Percentiles rank a stretch among this genome's conserved stretches.
Conservation (phyloP, 202 grass and related monocot genomes). For the Bolboschoenoplectus hybrid region DNA sequence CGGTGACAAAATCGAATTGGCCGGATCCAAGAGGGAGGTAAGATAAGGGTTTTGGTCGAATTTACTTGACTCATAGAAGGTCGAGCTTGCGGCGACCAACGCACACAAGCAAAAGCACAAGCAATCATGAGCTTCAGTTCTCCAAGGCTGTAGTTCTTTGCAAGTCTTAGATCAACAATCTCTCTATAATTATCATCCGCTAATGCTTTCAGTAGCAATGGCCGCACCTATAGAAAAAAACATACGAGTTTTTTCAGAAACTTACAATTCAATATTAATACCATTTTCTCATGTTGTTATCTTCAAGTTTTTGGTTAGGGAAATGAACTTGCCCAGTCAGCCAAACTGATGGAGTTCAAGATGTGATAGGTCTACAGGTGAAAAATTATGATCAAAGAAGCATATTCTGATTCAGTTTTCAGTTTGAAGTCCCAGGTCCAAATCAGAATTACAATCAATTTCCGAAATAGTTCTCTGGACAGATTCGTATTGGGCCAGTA, state of each 20-base stretch:
- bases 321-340: conserved; percentile 75
- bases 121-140: conserved; percentile 89
- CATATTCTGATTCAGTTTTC: too few species aligned
- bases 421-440: too few species aligned
- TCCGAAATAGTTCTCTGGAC: too few species aligned
- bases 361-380: too few species aligned
- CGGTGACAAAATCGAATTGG: too few species aligned
- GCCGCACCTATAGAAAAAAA: conserved; percentile 59
- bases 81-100: conserved; percentile 52
- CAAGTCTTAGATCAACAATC: conserved; percentile 70
- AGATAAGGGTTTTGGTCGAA: too few species aligned
- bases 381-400: too few species aligned
- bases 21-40: too few species aligned
- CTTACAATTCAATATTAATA: background rate
- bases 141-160: conserved; percentile 55
- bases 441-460: too few species aligned
- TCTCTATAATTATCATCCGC: conserved; percentile 62
- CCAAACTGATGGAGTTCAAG: too few species aligned
- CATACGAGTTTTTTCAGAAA: background rate
- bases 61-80: conserved; percentile 82
- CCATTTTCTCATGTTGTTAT: background rate
- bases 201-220: conserved; percentile 60
- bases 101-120: conserved; percentile 79
- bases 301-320: background rate
- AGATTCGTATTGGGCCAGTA: too few species aligned